A percentile compares a stretch with the other conserved stretches of the same genome.
These are phyloP conservation scores for Penicillium sp. DNA, from an alignment of 2,329 filamentous ascomycete genomes.

Conservation along the genomic window DNA sequence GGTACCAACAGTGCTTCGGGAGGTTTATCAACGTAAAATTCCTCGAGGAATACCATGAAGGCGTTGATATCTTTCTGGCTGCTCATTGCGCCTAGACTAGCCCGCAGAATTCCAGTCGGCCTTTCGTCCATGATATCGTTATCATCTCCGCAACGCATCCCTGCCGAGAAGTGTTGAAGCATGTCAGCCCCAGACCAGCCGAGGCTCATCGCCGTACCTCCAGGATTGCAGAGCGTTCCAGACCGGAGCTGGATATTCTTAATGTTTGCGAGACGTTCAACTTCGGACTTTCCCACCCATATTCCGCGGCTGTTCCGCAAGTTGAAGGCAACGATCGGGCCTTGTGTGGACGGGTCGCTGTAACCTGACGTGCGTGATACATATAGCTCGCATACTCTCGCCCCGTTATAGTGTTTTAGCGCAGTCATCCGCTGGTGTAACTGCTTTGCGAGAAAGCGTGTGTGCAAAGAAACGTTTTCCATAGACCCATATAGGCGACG, in stretches of 20 bases:
- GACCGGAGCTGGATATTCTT: constrained; percentile 84
- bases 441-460: constrained; percentile 64
- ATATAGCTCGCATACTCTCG: constrained; percentile 71
- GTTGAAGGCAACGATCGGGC: constrained; percentile 85
- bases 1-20: constrained; percentile 27
- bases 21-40: constrained; percentile 64
- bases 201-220: constrained; percentile 77
- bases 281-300: constrained; percentile 81
- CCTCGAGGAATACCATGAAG: constrained; percentile 73
- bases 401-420: constrained; percentile 72
- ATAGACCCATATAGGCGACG: constrained; percentile 72
- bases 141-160: constrained; percentile 82
- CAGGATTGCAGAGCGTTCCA: constrained; percentile 90
- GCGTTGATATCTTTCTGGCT: constrained; percentile 72
- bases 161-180: constrained; percentile 80
- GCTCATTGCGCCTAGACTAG: constrained; percentile 90
- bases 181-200: constrained; percentile 79
- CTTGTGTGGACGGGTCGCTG: constrained; percentile 56
- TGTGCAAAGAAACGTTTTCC: constrained; percentile 71
- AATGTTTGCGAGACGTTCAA: constrained; percentile 82
- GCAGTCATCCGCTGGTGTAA: constrained; percentile 63
- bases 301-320: constrained; percentile 69
- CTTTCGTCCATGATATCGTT: constrained; percentile 82
- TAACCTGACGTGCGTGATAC: constrained; percentile 48
- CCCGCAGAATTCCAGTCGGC: constrained; percentile 83